Evolutionary conservation across 2,329 filamentous ascomycete genomes (phyloP).

Genomic region (Ophiostoma himal-ulmi): DNA sequence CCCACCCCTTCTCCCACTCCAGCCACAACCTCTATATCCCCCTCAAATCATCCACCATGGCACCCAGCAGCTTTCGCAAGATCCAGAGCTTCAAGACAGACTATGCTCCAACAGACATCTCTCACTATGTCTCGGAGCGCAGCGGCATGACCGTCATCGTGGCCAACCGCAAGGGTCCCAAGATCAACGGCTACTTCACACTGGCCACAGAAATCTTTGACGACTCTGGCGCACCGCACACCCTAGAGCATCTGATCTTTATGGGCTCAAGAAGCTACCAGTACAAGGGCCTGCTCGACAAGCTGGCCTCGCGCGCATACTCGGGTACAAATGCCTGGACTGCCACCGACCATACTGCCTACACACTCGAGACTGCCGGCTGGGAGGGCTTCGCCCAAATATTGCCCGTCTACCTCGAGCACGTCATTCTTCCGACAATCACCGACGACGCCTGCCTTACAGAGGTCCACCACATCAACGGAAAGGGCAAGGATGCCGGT

Average conservation of each 20-base stretch:
- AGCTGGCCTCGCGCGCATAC: slow-evolving; percentile 87
- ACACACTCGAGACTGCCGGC: slow-evolving; percentile 88
- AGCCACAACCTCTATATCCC: slow-evolving; percentile 18
- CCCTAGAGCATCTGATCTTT: slow-evolving; percentile 75
- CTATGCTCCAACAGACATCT: slow-evolving; percentile 82
- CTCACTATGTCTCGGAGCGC: slow-evolving; percentile 90
- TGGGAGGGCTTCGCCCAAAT: slow-evolving; percentile 97
- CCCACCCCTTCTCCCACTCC: slow-evolving; percentile 20
- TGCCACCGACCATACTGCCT: slow-evolving; percentile 90
- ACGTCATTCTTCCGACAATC: slow-evolving; percentile 82
- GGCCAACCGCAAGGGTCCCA: slow-evolving; percentile 88
- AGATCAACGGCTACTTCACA: slow-evolving; percentile 89
- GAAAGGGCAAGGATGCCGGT: slow-evolving; percentile 87
- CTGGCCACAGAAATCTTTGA: slow-evolving; percentile 96
- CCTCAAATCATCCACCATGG: slow-evolving; percentile 44
- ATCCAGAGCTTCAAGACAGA: slow-evolving; percentile 82
- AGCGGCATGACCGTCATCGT: slow-evolving; percentile 94
- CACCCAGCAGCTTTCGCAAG: slow-evolving; percentile 62
- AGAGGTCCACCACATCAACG: slow-evolving; percentile 93
- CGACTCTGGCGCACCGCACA: slow-evolving; percentile 87
- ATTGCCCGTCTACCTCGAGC: slow-evolving; percentile 89
- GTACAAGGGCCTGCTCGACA: slow-evolving; percentile 93
- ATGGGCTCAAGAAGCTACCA: slow-evolving; percentile 90
- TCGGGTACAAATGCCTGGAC: slow-evolving; percentile 97
- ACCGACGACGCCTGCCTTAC: slow-evolving; percentile 92